These are phyloP conservation scores for Oxytropis ochrocephala DNA, from an alignment of 306 rosid genomes.

Conservation along the genomic window DNA sequence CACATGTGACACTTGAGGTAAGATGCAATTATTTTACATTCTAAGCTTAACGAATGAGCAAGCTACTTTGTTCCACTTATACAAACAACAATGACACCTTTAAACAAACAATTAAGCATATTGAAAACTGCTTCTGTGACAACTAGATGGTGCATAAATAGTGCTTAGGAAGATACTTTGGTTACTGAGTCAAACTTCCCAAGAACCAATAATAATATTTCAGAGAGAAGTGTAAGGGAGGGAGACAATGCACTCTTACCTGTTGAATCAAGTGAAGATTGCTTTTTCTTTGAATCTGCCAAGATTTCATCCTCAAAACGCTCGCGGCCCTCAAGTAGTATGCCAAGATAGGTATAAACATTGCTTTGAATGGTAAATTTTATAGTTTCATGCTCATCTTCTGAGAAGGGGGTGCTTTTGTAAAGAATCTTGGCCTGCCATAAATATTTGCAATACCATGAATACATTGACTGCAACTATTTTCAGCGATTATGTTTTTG, in stretches of 20 bases:
- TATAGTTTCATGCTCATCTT: slow-evolving; percentile 82
- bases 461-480: slow-evolving; percentile 13
- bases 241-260: slow-evolving; percentile 35
- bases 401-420: slow-evolving; percentile 75
- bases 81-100: neutral
- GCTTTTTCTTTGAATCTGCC: slow-evolving; percentile 42
- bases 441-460: slow-evolving; percentile 20
- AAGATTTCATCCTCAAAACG: slow-evolving; percentile 84
- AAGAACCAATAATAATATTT: neutral
- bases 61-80: neutral
- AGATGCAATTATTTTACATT: neutral
- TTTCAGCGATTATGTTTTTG: neutral
- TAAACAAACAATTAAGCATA: neutral
- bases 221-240: slow-evolving; percentile 10
- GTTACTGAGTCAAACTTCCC: neutral
- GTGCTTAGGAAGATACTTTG: neutral
- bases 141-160: neutral
- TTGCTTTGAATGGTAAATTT: slow-evolving; percentile 83
- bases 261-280: slow-evolving; percentile 36
- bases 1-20: neutral
- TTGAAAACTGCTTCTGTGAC: neutral
- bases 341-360: slow-evolving; percentile 86
- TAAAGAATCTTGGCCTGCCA: slow-evolving; percentile 92
- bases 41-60: neutral
- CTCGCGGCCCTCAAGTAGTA: slow-evolving; percentile 96